Conservation (phyloP, 495 filamentous ascomycete species). For the Opeltia flavorubescens region DNA sequence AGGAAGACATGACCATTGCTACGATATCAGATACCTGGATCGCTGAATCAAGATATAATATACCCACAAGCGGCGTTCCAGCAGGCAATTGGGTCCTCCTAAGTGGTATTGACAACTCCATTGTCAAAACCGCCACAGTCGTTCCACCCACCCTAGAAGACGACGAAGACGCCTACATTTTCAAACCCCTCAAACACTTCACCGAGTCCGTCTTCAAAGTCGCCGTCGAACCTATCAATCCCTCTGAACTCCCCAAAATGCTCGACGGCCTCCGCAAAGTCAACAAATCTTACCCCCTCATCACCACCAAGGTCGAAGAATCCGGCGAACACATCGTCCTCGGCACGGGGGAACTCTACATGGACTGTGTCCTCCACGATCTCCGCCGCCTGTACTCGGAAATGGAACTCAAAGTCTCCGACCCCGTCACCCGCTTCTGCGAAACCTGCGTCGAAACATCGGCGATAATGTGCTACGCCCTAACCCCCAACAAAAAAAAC, state of each 20-base stretch:
- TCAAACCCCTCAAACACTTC: conserved; percentile 84
- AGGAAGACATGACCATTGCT: conserved; percentile 92
- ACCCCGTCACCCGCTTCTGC: conserved; percentile 93
- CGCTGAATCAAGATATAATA: conserved; percentile 85
- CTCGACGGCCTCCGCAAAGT: conserved; percentile 90
- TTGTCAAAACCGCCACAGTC: conserved; percentile 93
- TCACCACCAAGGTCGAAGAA: conserved; percentile 94
- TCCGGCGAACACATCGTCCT: conserved; percentile 95
- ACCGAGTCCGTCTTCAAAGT: conserved; percentile 97
- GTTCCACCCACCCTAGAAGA: conserved; percentile 70
- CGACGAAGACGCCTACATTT: conserved; percentile 85
- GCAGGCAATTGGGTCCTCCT: conserved; percentile 92
- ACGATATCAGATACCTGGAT: conserved; percentile 84
- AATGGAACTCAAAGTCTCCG: conserved; percentile 98
- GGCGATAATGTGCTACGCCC: conserved; percentile 92
- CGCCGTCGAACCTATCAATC: conserved; percentile 94
- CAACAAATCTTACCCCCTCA: conserved; percentile 92
- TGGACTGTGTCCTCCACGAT: conserved; percentile 97
- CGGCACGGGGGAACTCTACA: conserved; percentile 92
- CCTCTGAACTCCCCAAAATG: conserved; percentile 98
- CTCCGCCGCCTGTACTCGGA: conserved; percentile 88
- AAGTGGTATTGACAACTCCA: conserved; percentile 89
- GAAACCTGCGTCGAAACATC: conserved; percentile 97
- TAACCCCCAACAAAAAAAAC: conserved; percentile 98
- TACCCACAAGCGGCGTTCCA: conserved; percentile 79